Conservation (phyloP, 2,329 filamentous ascomycete genomes). For the Aspergillus awamori region DNA sequence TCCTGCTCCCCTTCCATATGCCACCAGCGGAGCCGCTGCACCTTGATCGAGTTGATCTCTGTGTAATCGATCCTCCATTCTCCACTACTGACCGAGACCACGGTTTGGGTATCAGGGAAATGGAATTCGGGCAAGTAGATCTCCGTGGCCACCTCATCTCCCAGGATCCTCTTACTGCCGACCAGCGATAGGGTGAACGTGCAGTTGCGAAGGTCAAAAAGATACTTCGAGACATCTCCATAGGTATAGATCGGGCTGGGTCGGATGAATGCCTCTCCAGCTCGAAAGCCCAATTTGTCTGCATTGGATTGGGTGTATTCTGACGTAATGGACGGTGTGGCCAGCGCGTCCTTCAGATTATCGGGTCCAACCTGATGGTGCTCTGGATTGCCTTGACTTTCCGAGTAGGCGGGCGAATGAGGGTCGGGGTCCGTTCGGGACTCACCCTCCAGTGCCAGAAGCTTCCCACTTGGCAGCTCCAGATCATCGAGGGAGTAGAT, state of each 20-base stretch:
- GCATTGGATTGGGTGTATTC: conserved; percentile 57
- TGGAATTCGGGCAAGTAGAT: conserved; percentile 90
- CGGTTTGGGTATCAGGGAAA: conserved; percentile 74
- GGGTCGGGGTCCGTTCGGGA: conserved; percentile 42
- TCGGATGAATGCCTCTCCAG: conserved; percentile 89
- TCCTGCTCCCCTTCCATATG: conserved; percentile 82
- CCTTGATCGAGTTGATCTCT: conserved; percentile 67
- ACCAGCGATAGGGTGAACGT: conserved; percentile 73
- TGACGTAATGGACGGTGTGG: conserved; percentile 58
- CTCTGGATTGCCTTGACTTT: conserved; percentile 50
- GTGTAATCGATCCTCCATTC: conserved; percentile 84
- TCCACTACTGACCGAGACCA: conserved; percentile 77
- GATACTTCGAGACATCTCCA: conserved; percentile 70
- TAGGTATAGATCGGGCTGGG: conserved; percentile 77
- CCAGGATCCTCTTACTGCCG: conserved; percentile 60
- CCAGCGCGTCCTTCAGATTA: conserved; percentile 75
- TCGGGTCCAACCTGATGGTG: conserved; percentile 65
- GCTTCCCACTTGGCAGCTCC: conserved; percentile 47
- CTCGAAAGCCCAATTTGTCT: conserved; percentile 75
- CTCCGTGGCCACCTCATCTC: conserved; percentile 70
- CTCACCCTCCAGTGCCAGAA: conserved; percentile 38
- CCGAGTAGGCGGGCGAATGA: conserved; percentile 57
- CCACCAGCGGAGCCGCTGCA: conserved; percentile 90
- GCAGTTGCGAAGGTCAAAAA: conserved; percentile 80
- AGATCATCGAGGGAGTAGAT: conserved; percentile 86